Conservation (phyloP, 2,329 filamentous ascomycete species). For the Diaporthe velutina region DNA sequence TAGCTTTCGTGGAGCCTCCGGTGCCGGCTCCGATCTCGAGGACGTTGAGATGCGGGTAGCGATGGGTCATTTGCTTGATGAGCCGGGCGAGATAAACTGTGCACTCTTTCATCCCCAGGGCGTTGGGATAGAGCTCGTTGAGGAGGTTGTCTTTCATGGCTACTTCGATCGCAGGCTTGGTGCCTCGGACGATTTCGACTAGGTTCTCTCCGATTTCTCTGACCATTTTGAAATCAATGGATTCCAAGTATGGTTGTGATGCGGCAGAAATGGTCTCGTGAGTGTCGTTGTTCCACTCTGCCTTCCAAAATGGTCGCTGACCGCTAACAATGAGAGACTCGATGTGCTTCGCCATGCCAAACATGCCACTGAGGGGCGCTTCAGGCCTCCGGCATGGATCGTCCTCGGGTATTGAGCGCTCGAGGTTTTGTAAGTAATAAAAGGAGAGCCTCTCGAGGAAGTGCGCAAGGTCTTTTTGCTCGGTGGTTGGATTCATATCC, state of each 20-base stretch:
- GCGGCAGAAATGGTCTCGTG: neutral
- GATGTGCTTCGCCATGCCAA: neutral
- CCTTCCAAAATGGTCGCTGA: neutral
- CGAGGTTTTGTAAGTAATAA: neutral
- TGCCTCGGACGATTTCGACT: neutral
- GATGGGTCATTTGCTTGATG: neutral
- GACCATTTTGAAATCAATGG: neutral
- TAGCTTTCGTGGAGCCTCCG: neutral
- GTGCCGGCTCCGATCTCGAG: neutral
- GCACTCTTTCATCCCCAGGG: neutral
- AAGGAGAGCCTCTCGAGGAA: neutral
- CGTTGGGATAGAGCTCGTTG: conserved; percentile 1
- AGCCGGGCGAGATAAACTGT: neutral
- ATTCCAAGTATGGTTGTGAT: neutral
- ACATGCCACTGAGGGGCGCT: neutral
- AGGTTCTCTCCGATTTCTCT: neutral
- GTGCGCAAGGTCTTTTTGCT: neutral
- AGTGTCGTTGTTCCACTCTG: neutral
- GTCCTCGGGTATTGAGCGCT: neutral
- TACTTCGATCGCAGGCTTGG: neutral
- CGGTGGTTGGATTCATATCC: neutral
- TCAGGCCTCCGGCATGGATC: neutral
- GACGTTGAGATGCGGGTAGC: neutral
- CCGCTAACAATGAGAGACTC: neutral
- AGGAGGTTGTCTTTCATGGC: conserved; percentile 1